Evolutionary conservation across 805 yeast genomes (phyloP).

Genomic region (Saturnispora zaruensis): DNA sequence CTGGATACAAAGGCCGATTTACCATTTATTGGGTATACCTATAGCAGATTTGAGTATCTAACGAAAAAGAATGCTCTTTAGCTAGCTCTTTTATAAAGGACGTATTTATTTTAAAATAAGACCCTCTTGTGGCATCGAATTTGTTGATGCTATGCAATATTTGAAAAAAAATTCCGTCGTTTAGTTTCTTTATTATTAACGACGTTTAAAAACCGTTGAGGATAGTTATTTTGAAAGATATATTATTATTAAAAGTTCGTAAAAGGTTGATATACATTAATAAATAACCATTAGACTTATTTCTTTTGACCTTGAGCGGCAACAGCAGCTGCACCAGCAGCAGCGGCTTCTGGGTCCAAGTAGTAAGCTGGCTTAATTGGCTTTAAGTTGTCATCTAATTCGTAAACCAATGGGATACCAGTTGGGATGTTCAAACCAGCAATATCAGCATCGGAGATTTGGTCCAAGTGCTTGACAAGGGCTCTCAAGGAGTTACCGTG

Average conservation of each 20-base stretch:
- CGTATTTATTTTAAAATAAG: background rate
- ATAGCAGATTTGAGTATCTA: constrained; percentile 86
- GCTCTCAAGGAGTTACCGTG: constrained; percentile 99
- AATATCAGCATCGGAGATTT: constrained; percentile 84
- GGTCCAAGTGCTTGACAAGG: constrained; percentile 90
- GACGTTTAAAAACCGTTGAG: too few species aligned
- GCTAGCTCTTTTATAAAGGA: background rate
- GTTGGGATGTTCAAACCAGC: constrained; percentile 96
- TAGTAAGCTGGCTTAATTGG: constrained; percentile 92
- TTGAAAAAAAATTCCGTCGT: background rate
- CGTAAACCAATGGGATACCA: constrained; percentile 96
- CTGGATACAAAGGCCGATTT: constrained; percentile 68
- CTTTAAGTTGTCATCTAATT: constrained; percentile 76
- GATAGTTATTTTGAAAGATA: background rate
- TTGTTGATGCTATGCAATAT: too few species aligned
- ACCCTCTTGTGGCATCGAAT: too few species aligned
- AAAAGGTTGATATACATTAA: background rate
- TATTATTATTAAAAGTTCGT: background rate
- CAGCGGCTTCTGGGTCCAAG: constrained; percentile 99
- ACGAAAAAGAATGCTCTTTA: constrained; percentile 59
- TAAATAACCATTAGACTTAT: constrained; percentile 16
- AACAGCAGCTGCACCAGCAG: constrained; percentile 99
- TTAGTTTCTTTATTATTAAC: too few species aligned
- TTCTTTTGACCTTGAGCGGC: constrained; percentile 89
- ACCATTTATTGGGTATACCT: constrained; percentile 97